Base-by-base conservation (phyloP, 495 filamentous ascomycete species). In the Aspergillus nidulans region DNA sequence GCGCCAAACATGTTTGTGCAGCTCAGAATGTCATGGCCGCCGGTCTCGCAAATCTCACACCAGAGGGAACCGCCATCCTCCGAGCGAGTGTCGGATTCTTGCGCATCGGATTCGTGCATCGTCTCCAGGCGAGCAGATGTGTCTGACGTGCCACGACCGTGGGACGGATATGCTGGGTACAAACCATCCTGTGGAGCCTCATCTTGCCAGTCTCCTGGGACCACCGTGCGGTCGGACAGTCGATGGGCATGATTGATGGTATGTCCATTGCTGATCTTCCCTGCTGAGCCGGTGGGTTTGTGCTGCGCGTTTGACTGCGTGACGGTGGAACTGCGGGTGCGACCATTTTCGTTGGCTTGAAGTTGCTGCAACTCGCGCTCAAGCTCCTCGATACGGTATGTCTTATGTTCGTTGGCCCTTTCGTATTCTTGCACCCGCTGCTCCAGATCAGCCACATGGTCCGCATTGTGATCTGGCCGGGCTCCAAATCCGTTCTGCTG, bases 11-110 rank as follows among this genome's bases (percentile, higher is more conserved):
- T 90, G 64, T 86, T 94, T 28, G 89, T 90, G 74, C 92, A 97
- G 18, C 85, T 94, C 32, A 97, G 71, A 56, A 97, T 95, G 59
- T 97, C 92, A 61, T 97, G 92, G 15, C 92, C 92, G n/a, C 80
- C 77, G 2, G 87, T 88, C 70, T 97, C 92, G 69, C 92, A 96
- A 46, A 97, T 92, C 71, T 97, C 92, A 73, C 92, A 97, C 89
- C 92, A 96, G 54, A 92, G 78, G 52, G 85, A 85, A 57, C 75
- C 80, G 64, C 87, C 90, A 40, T 87, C 87, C 45, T 84, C 81
- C 12, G 87, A 89, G 46, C 85, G 84, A 19, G 78, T 73, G 61
- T 91, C 89, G 52, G 84, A 87, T 67, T 91, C 89, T 34, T 81
- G 81, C 20, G 78, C 73, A 61, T 91, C 89, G 52, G 84, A 87